Base-by-base conservation (phyloP, 1,284 basidiomycete species). In the Xerocomus nothofagi region DNA sequence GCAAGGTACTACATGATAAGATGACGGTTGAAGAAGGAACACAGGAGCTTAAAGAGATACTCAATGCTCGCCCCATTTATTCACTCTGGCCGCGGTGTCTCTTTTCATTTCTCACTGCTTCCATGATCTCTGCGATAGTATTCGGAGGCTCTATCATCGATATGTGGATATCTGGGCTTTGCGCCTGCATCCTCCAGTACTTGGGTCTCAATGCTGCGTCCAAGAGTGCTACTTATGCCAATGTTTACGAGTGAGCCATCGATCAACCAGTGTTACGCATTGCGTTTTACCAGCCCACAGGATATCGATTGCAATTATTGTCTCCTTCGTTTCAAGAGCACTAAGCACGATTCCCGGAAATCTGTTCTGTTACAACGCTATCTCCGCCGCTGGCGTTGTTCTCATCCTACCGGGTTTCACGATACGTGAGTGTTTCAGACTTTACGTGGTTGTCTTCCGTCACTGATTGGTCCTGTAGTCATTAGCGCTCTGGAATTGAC, bases 111-210 rank as follows among this genome's bases (percentile, higher is more conserved):
- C 69, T 84, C 40, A 86, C 82, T 58, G 84, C 84, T 11, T 82
- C 84, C 6, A 80, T 89, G 57, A 88, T 93, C 55, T 91, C 88
- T 59, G 84, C 83, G 18, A 71, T 92, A 24, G 84, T 88, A 0
- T 94, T 94, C 60, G 88, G 88, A 12, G 91, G 92, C 1, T 89
- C 87, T 39, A 73, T 91, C 47, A 63, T 89, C 42, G 92, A 94
- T 59, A 89, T 91, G 77, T 82, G 86, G 73, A 79, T 93, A 44
- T 83, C 87, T 53, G 91, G 88, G 2, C 65, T 75, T 3, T 85
- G 85, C 54, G 88, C 88, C 5, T 79, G 79, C 44, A 62, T 83
- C 39, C 70, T 93, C 42, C 84, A 88, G 57, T 91, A 86, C 63
- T 74, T 93, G 38, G 88, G 90, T 26, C 71, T 92, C 42, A 84